Conservation (phyloP, 2,329 filamentous ascomycete genomes). For the Daldinia sp. region DNA sequence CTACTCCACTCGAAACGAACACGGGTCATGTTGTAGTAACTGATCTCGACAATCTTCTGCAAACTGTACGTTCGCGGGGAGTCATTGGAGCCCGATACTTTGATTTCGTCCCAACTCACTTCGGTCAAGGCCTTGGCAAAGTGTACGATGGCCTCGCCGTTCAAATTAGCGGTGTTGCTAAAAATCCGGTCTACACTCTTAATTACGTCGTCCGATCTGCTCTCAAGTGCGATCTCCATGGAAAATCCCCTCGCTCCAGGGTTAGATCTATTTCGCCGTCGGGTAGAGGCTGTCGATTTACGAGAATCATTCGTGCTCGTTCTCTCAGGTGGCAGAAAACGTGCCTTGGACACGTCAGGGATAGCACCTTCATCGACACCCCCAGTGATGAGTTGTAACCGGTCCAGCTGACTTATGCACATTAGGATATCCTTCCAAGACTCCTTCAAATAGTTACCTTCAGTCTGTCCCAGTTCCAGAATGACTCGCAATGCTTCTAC, state of each 20-base stretch:
- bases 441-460: constrained; percentile 86
- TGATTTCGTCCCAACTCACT: constrained; percentile 99
- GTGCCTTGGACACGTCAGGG: constrained; percentile 88
- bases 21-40: constrained; percentile 99
- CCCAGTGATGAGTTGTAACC: constrained; percentile 91
- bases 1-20: constrained; percentile 98
- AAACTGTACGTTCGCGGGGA: constrained; percentile 96
- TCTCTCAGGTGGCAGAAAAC: constrained; percentile 70
- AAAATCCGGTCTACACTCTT: constrained; percentile 95
- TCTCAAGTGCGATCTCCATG: constrained; percentile 87
- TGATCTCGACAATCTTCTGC: constrained; percentile 98
- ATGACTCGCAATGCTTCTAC: constrained; percentile 92
- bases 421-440: constrained; percentile 97
- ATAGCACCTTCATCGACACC: constrained; percentile 93
- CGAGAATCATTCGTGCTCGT: constrained; percentile 65
- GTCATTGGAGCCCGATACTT: constrained; percentile 94
- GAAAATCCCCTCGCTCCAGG: constrained; percentile 72
- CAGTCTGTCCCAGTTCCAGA: constrained; percentile 89
- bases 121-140: constrained; percentile 93
- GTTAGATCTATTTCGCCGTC: constrained; percentile 60
- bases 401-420: constrained; percentile 94
- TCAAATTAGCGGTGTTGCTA: constrained; percentile 92
- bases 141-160: constrained; percentile 92
- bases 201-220: constrained; percentile 90
- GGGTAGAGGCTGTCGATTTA: constrained; percentile 71